phyloP scores from a whole-genome alignment of 345 rosid species.

The Syzygium oleosum region DNA sequence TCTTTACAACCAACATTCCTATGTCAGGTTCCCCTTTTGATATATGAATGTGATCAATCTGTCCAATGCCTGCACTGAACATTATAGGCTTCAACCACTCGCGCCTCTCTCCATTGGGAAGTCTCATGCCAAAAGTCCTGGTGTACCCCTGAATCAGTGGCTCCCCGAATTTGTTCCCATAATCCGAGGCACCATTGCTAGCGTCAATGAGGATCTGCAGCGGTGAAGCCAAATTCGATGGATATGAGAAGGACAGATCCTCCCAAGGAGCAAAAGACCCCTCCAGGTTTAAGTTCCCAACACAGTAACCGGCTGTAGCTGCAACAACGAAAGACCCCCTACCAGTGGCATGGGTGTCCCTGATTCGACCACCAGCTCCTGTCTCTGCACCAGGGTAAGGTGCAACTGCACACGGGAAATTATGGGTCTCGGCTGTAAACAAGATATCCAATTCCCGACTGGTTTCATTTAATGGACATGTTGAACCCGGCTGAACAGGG shows the following conservation, averaged over 20 bases:
- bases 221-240: conserved; percentile 81
- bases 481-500: conserved; percentile 61
- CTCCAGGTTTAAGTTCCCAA: conserved; percentile 72
- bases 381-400: conserved; percentile 99
- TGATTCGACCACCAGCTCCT: conserved; percentile 93
- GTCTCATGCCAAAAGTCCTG: conserved; percentile 88
- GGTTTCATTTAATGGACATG: conserved; percentile 41
- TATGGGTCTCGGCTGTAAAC: conserved; percentile 95
- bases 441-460: conserved; percentile 62
- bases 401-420: conserved; percentile 98
- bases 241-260: conserved; percentile 64
- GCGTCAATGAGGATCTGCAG: conserved; percentile 81
- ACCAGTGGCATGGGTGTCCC: conserved; percentile 99
- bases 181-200: conserved; percentile 95
- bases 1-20: conserved; percentile 91
- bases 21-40: conserved; percentile 77
- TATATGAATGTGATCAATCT: conserved; percentile 82
- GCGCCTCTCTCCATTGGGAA: conserved; percentile 85
- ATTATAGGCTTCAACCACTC: conserved; percentile 98
- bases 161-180: conserved; percentile 94
- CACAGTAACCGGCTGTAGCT: conserved; percentile 82
- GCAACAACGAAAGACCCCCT: conserved; percentile 86
- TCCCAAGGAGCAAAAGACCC: conserved; percentile 94
- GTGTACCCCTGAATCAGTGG: conserved; percentile 92
- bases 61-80: conserved; percentile 95